Conservation (phyloP, 2,329 filamentous ascomycete genomes). For the Fusarium newnesense region DNA sequence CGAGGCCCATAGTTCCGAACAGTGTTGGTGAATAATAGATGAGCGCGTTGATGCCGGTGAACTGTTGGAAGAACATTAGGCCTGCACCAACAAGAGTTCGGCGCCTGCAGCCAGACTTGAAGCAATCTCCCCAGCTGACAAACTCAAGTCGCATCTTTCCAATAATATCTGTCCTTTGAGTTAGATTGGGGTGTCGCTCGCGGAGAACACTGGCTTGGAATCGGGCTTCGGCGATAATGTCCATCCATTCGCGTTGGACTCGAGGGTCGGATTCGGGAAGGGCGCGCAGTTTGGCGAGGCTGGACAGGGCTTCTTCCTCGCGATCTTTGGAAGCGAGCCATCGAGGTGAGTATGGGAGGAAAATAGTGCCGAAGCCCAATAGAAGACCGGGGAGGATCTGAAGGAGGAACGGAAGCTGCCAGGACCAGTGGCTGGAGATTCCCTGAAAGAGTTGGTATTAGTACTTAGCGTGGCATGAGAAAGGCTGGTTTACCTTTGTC, state of each 20-base stretch:
- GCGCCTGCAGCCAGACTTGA: conserved; percentile 59
- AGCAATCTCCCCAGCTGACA: conserved; percentile 60
- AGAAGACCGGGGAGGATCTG: conserved; percentile 44
- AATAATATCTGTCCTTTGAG: conserved; percentile 46
- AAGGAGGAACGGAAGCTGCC: conserved; percentile 46
- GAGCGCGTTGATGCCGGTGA: conserved; percentile 53
- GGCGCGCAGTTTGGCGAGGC: conserved; percentile 38
- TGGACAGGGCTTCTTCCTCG: conserved; percentile 38
- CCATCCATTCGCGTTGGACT: conserved; percentile 40
- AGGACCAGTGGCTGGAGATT: conserved; percentile 42
- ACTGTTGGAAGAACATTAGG: conserved; percentile 67
- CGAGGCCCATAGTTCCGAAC: conserved; percentile 64
- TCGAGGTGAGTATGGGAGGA: conserved; percentile 44
- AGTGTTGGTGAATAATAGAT: conserved; percentile 70
- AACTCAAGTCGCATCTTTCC: conserved; percentile 58
- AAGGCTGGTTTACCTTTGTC: conserved; percentile 25
- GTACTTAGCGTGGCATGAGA: rapidly evolving
- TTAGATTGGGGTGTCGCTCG: conserved; percentile 48
- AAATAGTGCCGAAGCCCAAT: conserved; percentile 39
- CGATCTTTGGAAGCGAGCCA: conserved; percentile 44
- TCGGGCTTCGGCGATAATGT: conserved; percentile 41
- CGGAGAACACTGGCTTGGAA: conserved; percentile 45
- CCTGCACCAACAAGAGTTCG: conserved; percentile 57
- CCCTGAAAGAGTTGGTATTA: neutral
- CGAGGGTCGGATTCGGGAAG: conserved; percentile 34